These are phyloP conservation scores for Trichosporon faecale DNA, from an alignment of 1,284 basidiomycete genomes.

Conservation along the genomic window DNA sequence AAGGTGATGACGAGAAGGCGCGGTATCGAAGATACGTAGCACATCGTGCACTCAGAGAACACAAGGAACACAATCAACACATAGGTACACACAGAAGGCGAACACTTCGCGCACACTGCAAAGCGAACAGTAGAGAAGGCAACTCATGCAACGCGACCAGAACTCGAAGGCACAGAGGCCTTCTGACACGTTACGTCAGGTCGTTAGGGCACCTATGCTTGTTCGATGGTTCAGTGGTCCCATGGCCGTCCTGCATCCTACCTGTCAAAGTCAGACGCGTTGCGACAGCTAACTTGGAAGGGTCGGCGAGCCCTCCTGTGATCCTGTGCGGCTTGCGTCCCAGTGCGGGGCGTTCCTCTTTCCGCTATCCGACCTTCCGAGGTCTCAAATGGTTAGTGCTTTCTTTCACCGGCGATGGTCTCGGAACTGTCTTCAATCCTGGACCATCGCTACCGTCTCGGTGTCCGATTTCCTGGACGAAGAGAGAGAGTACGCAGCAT, in stretches of 20 bases:
- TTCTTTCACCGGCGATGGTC: not conserved
- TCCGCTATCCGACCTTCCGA: not conserved
- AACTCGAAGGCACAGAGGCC: not conserved
- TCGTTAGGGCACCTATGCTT: not conserved
- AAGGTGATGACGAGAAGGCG: not conserved
- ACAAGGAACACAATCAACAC: too few relatives aligned
- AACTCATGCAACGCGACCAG: not conserved
- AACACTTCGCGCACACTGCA: too few relatives aligned
- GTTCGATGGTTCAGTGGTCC: not conserved
- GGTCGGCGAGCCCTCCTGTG: too few relatives aligned
- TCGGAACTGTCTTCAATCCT: not conserved
- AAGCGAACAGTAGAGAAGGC: too few relatives aligned
- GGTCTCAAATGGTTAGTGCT: not conserved
- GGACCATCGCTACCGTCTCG: too few relatives aligned
- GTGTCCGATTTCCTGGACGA: too few relatives aligned
- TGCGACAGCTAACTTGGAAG: too few relatives aligned
- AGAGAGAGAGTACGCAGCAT: too few relatives aligned
- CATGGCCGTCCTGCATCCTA: not conserved
- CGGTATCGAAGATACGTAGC: not conserved
- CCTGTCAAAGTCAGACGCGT: too few relatives aligned
- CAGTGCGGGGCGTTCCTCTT: not conserved
- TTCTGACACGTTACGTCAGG: not conserved
- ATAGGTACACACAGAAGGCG: too few relatives aligned
- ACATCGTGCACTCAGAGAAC: not conserved
- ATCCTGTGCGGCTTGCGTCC: not conserved